Percentiles rank a stretch among this genome's conserved stretches.
Evolutionary conservation across 192 early-diverging fungal species (phyloP).

Genomic region (Coemansia aciculifera): DNA sequence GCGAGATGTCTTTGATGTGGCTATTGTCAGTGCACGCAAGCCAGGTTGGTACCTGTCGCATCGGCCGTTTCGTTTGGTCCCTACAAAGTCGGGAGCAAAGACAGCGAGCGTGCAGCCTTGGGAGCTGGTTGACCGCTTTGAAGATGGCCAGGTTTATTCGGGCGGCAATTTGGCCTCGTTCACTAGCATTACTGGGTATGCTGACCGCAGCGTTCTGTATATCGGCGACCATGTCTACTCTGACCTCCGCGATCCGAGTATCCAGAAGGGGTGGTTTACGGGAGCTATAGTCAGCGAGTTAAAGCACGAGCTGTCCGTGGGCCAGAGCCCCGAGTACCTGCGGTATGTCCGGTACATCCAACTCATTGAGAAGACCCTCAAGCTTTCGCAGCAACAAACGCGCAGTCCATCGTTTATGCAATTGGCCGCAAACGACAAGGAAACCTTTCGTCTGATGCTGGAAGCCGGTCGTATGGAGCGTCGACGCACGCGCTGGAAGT

Average conservation of each 20-base stretch:
- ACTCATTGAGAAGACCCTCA: constrained; percentile 58
- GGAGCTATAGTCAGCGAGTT: constrained; percentile 65
- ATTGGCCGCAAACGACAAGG: constrained; percentile 24
- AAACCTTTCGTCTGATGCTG: constrained; percentile 43
- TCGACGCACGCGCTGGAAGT: constrained; percentile 39
- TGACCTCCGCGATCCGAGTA: constrained; percentile 61
- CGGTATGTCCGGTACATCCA: constrained; percentile 57
- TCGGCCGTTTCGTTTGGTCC: constrained; percentile 61
- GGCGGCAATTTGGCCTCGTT: constrained; percentile 63
- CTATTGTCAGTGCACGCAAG: constrained; percentile 61
- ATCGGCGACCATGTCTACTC: constrained; percentile 68
- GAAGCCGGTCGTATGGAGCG: constrained; percentile 57
- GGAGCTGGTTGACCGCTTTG: constrained; percentile 56
- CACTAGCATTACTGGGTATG: constrained; percentile 59
- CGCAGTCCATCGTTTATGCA: constrained; percentile 25
- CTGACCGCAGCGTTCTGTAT: constrained; percentile 61
- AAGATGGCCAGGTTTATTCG: constrained; percentile 61
- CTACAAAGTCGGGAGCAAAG: constrained; percentile 14
- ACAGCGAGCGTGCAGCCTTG: constrained; percentile 46
- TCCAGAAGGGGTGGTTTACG: constrained; percentile 65
- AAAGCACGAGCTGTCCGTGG: constrained; percentile 56
- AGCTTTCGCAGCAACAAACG: constrained; percentile 58
- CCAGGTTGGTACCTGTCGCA: constrained; percentile 61
- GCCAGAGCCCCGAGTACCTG: constrained; percentile 55
- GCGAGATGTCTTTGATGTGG: constrained; percentile 64